Evolutionary conservation across 768 basidiomycete genomes (phyloP).

Genomic region (Coprinellus micaceus): DNA sequence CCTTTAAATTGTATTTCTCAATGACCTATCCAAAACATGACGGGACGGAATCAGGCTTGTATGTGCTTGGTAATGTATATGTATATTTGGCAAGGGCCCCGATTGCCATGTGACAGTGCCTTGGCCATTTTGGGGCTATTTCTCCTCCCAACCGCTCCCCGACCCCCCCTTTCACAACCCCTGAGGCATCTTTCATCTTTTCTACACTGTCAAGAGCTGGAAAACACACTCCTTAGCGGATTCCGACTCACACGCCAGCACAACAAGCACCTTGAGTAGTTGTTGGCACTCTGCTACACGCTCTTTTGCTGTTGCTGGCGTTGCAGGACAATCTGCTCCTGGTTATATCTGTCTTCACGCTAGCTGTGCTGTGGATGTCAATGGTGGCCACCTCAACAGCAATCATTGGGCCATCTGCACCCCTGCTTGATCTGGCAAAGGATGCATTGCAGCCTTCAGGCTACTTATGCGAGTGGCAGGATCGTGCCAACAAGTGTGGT

Average conservation of each 20-base stretch:
- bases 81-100: neutral
- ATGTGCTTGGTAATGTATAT: neutral
- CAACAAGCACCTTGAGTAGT: neutral
- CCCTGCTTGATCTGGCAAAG: slow-evolving; percentile 23
- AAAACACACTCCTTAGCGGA: slow-evolving; percentile 18
- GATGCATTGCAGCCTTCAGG: slow-evolving; percentile 19
- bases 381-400: slow-evolving; percentile 6
- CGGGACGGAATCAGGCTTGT: neutral
- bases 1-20: neutral
- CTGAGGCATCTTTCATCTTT: neutral
- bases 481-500: slow-evolving; percentile 17
- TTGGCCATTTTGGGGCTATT: no score
- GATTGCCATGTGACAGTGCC: neutral
- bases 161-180: neutral
- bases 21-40: neutral
- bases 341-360: no score
- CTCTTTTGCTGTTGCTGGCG: neutral
- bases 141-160: neutral
- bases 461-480: slow-evolving; percentile 27
- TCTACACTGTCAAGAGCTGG: neutral
- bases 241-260: slow-evolving; percentile 16
- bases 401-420: slow-evolving; percentile 7
- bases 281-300: neutral
- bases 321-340: no score
- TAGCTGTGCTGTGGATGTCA: neutral